Evolutionary conservation across 805 yeast genomes (phyloP).

Genomic region (Metschnikowia drakensbergensis): DNA sequence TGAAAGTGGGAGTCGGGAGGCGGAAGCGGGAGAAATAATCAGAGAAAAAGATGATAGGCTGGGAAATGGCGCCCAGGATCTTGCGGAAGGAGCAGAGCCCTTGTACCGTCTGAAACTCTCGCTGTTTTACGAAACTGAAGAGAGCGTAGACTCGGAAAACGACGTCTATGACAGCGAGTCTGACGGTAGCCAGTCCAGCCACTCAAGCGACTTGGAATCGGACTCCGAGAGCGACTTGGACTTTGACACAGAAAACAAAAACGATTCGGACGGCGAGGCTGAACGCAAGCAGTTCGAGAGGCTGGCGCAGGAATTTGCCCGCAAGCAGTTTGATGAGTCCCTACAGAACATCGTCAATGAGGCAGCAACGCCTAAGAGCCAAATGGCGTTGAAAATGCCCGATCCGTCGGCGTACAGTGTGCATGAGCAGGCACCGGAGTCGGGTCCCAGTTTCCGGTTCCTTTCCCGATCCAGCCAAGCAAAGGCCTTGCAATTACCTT

Average conservation of each 20-base stretch:
- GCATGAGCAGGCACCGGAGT: constrained; percentile 23
- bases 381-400: constrained; percentile 24
- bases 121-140: not conserved
- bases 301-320: not conserved
- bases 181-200: constrained; percentile 18
- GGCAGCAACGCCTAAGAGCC: not conserved
- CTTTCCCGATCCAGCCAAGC: constrained; percentile 53
- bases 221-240: not conserved
- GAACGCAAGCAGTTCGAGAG: not conserved
- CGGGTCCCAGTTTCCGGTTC: constrained; percentile 40
- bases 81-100: constrained; percentile 2
- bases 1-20: not conserved
- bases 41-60: not conserved
- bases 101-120: not conserved
- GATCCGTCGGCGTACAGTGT: constrained; percentile 14
- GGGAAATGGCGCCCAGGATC: not conserved
- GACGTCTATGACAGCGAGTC: constrained; percentile 14
- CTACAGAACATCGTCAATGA: constrained; percentile 1
- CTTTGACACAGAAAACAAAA: not conserved
- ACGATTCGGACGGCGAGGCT: not conserved
- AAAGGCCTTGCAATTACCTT: constrained; percentile 49
- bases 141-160: constrained; percentile 7
- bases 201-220: not conserved
- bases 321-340: not conserved
- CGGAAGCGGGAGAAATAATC: not conserved